Evolutionary conservation across 2,329 filamentous ascomycete genomes (phyloP).

Genomic region (Penicillium italicum): DNA sequence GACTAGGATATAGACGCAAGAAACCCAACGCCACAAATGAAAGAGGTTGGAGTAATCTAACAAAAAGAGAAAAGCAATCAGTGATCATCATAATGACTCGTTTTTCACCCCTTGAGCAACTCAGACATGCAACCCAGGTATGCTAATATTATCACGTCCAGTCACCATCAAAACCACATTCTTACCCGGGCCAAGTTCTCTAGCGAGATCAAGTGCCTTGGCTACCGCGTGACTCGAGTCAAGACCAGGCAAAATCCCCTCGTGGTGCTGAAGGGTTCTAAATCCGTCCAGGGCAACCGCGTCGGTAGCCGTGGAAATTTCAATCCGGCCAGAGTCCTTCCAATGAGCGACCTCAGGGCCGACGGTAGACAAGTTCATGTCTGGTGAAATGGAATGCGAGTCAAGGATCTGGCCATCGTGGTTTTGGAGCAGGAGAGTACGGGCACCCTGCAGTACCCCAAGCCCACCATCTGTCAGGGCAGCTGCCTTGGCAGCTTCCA

Average conservation of each 20-base stretch:
- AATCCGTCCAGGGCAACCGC: slow-evolving; percentile 27
- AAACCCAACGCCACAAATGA: neutral
- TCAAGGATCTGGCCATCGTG: slow-evolving; percentile 22
- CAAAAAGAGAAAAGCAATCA: neutral
- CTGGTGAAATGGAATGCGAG: slow-evolving; percentile 24
- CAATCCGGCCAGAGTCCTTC: slow-evolving; percentile 24
- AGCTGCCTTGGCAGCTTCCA: slow-evolving; percentile 20
- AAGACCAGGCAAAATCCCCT: slow-evolving; percentile 22
- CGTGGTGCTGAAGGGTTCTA: slow-evolving; percentile 22
- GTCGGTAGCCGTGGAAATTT: slow-evolving; percentile 25
- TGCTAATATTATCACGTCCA: slow-evolving; percentile 20
- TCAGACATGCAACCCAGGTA: slow-evolving; percentile 11
- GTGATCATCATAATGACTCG: neutral
- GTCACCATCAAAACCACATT: slow-evolving; percentile 26
- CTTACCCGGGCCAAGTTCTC: slow-evolving; percentile 21
- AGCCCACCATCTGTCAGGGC: slow-evolving; percentile 18
- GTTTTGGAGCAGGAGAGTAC: slow-evolving; percentile 24
- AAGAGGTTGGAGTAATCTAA: neutral
- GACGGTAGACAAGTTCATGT: slow-evolving; percentile 25
- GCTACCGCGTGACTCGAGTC: slow-evolving; percentile 27
- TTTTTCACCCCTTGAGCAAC: neutral
- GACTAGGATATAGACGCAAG: neutral
- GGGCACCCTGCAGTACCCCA: slow-evolving; percentile 25
- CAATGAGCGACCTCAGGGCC: slow-evolving; percentile 25
- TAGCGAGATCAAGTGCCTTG: slow-evolving; percentile 14